Base-by-base conservation (phyloP, 2,329 filamentous ascomycete species). In the Ceratocystis alfenasii region DNA sequence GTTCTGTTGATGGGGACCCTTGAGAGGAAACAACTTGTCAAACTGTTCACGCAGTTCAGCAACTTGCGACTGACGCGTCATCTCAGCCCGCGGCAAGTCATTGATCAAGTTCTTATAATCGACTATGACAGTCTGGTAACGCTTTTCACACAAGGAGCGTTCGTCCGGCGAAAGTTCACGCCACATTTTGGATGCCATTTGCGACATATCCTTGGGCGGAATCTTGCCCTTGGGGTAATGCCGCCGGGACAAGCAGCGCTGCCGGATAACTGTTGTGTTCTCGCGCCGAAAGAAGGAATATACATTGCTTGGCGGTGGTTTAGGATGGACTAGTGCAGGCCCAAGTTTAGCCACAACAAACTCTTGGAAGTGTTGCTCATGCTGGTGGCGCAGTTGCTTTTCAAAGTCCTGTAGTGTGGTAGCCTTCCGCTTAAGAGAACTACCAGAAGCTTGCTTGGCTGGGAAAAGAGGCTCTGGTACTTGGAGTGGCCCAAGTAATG, bases 271-370 rank as follows among this genome's bases (percentile, higher is more conserved):
- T n/a, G 90, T 86, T 72, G 85, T 87, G 71, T 87, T 81, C 3
- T 81, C 86, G 70, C 91, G 95, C 73, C 91, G 93, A 76, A 89
- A 99, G 62, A 96, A 81, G 33, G 95, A 81, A 75, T 96, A 97
- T 0, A 93, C 88, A 72, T 95, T 97, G 3, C 87, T 85, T 0
- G 87, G 85, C 0, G 87, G 81, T 69, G 93, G 89, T 63, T 80
- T 77, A 3, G 93, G 92, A 63, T 84, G 86, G 66, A 81, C 77
- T 0, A 90, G 89, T 3, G 88, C 84, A 20, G 88, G 83, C n/a
- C 93, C 93, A 59, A 96, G 83, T 69, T 78, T 76, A 7, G 76
- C 72, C 48, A 77, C 74, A 65, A 86, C 78, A 67, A 82, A 76
- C 65, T 80, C 77, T 75, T 78, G 80, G 5, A 83, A 74, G 25